Percentiles rank a stretch among this genome's conserved stretches.
Conservation (phyloP, 129 eudicot genomes). For the Flaveria trinervia region DNA sequence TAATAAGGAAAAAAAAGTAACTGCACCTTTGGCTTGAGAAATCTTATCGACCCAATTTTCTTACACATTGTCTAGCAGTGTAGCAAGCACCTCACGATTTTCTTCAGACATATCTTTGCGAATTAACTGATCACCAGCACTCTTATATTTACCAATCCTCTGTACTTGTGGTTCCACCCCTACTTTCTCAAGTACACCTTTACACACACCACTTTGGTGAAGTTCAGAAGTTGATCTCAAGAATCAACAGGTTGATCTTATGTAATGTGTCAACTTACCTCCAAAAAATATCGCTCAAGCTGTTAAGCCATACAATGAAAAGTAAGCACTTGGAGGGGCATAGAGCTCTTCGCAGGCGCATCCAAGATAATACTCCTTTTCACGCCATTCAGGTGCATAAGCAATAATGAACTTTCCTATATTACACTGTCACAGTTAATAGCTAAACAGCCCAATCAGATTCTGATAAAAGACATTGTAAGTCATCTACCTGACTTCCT, state of each 20-base stretch:
- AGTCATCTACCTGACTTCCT: conserved; percentile 70
- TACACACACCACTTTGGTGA: conserved; percentile 34
- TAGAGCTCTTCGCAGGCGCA: conserved; percentile 85
- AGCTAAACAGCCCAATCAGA: no score
- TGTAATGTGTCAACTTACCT: conserved; percentile 48
- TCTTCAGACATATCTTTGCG: conserved; percentile 83
- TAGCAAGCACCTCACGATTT: conserved; percentile 87
- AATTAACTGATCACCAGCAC: conserved; percentile 73
- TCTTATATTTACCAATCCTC: conserved; percentile 94
- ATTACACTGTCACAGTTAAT: background rate
- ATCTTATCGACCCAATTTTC: conserved; percentile 74
- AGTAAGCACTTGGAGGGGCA: conserved; percentile 90
- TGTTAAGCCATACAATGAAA: conserved; percentile 70
- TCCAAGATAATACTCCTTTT: conserved; percentile 81
- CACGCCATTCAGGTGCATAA: conserved; percentile 72
- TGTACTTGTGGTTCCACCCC: conserved; percentile 90
- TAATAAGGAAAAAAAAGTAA: conserved; percentile 15
- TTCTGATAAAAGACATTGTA: background rate
- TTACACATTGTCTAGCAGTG: conserved; percentile 77
- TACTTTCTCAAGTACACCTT: conserved; percentile 79
- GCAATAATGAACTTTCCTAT: conserved; percentile 79
- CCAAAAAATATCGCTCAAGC: conserved; percentile 72
- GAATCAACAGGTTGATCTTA: background rate
- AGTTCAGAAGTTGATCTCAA: conserved; percentile 25
- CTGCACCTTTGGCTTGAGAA: conserved; percentile 65